These are phyloP conservation scores for Boletus pseudopeckii DNA, from an alignment of 768 basidiomycete species.

Conservation along the genomic window DNA sequence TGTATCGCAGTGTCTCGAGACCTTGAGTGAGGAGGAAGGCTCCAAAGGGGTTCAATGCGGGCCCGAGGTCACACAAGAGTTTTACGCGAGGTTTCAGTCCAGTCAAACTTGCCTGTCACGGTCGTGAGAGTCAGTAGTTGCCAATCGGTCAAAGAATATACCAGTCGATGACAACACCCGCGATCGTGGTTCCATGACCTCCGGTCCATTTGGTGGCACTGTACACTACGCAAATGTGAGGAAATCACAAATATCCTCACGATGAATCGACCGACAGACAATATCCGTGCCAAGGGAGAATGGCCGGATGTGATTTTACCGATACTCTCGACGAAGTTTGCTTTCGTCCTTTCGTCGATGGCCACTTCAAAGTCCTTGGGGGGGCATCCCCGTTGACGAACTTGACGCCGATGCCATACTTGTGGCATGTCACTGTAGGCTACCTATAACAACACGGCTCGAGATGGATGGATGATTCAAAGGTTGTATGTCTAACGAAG, in stretches of 20 bases:
- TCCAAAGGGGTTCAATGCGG: conserved; percentile 51
- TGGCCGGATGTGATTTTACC: conserved; percentile 58
- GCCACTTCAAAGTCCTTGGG: conserved; percentile 44
- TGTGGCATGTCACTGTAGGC: conserved; percentile 47
- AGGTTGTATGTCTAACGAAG: conserved; percentile 52
- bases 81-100: conserved; percentile 51
- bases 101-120: conserved; percentile 52
- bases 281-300: conserved; percentile 59
- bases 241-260: neutral
- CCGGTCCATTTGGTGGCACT: conserved; percentile 69
- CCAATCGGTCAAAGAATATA: conserved; percentile 11
- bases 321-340: conserved; percentile 57
- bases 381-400: conserved; percentile 50
- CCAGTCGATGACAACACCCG: conserved; percentile 63
- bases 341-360: conserved; percentile 61
- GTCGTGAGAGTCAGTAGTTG: conserved; percentile 1
- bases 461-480: neutral
- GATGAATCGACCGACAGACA: conserved; percentile 33
- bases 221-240: conserved; percentile 35
- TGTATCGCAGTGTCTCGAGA: conserved; percentile 58
- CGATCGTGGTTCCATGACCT: conserved; percentile 66
- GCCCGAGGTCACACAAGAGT: conserved; percentile 51
- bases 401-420: conserved; percentile 52
- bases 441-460: neutral
- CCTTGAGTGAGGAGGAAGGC: conserved; percentile 60